These are phyloP conservation scores for Fusarium cyanostomum DNA, from an alignment of 2,329 filamentous ascomycete genomes.

Conservation along the genomic window DNA sequence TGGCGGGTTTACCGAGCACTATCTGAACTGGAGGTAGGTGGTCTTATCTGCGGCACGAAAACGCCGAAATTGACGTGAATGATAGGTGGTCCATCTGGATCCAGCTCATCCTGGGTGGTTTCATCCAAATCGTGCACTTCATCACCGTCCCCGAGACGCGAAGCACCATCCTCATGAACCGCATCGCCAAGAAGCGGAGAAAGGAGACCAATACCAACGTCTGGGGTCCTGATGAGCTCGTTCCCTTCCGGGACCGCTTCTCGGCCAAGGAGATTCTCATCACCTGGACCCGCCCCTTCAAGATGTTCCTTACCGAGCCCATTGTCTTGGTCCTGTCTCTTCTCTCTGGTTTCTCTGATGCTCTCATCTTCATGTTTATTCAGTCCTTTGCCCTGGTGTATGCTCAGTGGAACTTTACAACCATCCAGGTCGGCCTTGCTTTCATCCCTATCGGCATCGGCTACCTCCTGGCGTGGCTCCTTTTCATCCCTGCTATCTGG, in stretches of 20 bases:
- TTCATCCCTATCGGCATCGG: conserved; percentile 75
- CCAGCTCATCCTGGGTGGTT: conserved; percentile 79
- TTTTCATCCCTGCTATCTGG: conserved; percentile 66
- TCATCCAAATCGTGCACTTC: conserved; percentile 73
- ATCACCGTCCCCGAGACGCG: conserved; percentile 81
- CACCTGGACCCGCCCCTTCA: conserved; percentile 72
- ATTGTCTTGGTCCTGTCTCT: conserved; percentile 77
- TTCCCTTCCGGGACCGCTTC: conserved; percentile 67
- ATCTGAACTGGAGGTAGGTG: conserved; percentile 70
- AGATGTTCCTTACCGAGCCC: conserved; percentile 78
- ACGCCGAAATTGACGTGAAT: too few relatives aligned
- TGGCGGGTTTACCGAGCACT: conserved; percentile 78
- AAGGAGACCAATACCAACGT: conserved; percentile 67
- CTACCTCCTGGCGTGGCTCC: conserved; percentile 69
- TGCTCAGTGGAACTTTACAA: conserved; percentile 70
- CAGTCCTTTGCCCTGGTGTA: conserved; percentile 77
- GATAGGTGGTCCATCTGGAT: conserved; percentile 78
- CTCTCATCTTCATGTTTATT: conserved; percentile 81
- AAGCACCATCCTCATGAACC: conserved; percentile 79
- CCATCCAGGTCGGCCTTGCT: conserved; percentile 64
- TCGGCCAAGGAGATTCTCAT: conserved; percentile 63
- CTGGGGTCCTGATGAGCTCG: conserved; percentile 78
- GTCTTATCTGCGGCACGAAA: too few relatives aligned
- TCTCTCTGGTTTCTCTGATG: conserved; percentile 77
- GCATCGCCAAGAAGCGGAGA: conserved; percentile 78